Percentiles rank a stretch among this genome's conserved stretches.
These are phyloP conservation scores for Trichomonascaceae sp. DNA, from an alignment of 1,139 yeast species.

Conservation along the genomic window DNA sequence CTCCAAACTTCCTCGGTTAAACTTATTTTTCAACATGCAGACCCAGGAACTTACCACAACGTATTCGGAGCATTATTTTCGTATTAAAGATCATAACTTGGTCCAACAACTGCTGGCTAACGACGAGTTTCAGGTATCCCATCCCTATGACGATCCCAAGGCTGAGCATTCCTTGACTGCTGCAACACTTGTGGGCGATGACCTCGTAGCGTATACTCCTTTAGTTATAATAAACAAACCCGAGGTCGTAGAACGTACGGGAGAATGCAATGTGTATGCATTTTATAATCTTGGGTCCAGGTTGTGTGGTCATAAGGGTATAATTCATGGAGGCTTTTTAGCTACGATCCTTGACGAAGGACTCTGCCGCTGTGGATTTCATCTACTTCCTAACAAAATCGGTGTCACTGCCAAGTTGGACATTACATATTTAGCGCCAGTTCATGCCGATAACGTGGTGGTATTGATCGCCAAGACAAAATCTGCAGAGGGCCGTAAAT, in stretches of 20 bases:
- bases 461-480: constrained; percentile 62
- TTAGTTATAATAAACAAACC: constrained; percentile 24
- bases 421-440: constrained; percentile 60
- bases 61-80: constrained; percentile 18
- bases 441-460: constrained; percentile 59
- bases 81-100: constrained; percentile 22
- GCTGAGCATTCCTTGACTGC: constrained; percentile 28
- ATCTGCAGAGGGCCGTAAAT: constrained; percentile 73
- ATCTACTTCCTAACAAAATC: constrained; percentile 68
- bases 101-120: constrained; percentile 19
- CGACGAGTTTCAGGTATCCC: constrained; percentile 19
- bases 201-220: constrained; percentile 30
- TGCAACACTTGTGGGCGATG: constrained; percentile 30
- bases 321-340: constrained; percentile 80
- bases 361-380: constrained; percentile 80
- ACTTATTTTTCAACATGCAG: not conserved
- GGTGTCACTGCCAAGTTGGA: constrained; percentile 88
- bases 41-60: not conserved
- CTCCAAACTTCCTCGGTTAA: not conserved
- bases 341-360: constrained; percentile 84
- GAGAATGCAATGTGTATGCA: constrained; percentile 21
- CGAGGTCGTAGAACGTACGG: constrained; percentile 16
- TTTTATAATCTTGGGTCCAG: constrained; percentile 67
- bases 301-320: constrained; percentile 62
- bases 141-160: constrained; percentile 24